Base-by-base conservation (phyloP, 2,329 filamentous ascomycete genomes). In the Trichophyton equinum region DNA sequence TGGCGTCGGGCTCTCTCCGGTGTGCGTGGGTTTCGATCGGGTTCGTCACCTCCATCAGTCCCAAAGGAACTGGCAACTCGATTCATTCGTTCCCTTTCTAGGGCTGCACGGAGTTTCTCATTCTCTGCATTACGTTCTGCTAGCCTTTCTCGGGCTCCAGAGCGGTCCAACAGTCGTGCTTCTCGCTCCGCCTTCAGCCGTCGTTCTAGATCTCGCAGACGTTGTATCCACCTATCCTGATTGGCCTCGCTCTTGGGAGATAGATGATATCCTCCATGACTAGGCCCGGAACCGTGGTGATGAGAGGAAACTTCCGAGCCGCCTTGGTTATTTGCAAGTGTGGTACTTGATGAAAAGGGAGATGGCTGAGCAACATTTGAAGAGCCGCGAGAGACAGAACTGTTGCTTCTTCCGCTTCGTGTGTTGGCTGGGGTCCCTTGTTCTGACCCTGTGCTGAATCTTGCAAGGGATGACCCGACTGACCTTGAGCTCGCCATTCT, bases 141-240 rank as follows among this genome's bases (percentile, higher is more conserved):
- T 0, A 96, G 75, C 59, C 92, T 79, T 75, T 91, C 87, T 60
- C 89, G 79, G 30, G 92, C 92, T 25, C 90, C 91, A 56, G 82
- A 87, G 2, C 94, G 84, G 74, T 99, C 94, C 62, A 95, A 78
- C 59, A 95, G 78, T 51, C 94, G 79, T 0, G 86, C 91, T 73
- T 97, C 94, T 13, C 94, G 79, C 76, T 99, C 94, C 53, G 88
- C 85, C 73, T 96, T 95, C 18, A 99, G 79, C 67, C 95, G 84
- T 65, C 86, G 82, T 77, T 99, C 94, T 66, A 97, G 78, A 70
- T 97, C 91, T 61, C 89, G 85, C 38, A 97, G 79, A 5, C 94
- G 79, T 64, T 95, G 83, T 65, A 95, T 85, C 89, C 90, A 96
- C 66, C 87, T 84, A 65, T 88, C 86, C 67, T 92, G 87, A 44